A percentile compares a stretch with the other conserved stretches of the same genome.
Conservation (phyloP, 805 yeast genomes). For the Torulaspora maleeae region DNA sequence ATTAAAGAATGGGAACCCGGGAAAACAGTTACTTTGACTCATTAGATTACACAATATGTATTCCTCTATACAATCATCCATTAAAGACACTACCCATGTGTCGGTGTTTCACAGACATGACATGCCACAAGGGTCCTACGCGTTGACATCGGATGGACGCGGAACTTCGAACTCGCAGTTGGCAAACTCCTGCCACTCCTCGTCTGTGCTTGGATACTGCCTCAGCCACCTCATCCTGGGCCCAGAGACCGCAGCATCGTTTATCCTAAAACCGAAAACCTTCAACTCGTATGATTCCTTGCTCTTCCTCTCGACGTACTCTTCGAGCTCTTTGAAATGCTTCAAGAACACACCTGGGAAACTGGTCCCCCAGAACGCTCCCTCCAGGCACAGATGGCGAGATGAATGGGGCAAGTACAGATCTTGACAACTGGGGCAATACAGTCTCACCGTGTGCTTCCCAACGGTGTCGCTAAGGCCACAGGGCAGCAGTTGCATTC, state of each 20-base stretch:
- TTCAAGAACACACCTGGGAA: constrained; percentile 90
- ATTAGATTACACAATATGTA: constrained; percentile 33
- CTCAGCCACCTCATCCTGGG: constrained; percentile 97
- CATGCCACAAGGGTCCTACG: neutral
- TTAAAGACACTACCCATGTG: constrained; percentile 2
- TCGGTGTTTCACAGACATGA: neutral
- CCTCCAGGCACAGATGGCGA: constrained; percentile 85
- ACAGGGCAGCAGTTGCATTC: constrained; percentile 84
- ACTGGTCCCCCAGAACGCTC: constrained; percentile 94
- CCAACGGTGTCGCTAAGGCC: constrained; percentile 92
- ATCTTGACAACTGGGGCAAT: constrained; percentile 93
- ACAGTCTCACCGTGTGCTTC: constrained; percentile 82
- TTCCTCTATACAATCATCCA: constrained; percentile 5
- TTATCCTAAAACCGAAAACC: constrained; percentile 81
- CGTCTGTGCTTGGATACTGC: constrained; percentile 59
- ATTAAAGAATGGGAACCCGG: constrained; percentile 77
- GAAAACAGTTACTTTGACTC: constrained; percentile 59
- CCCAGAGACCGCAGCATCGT: constrained; percentile 71
- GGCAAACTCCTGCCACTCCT: constrained; percentile 58
- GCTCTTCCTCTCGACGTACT: constrained; percentile 59
- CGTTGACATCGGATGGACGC: constrained; percentile 16
- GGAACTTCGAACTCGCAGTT: constrained; percentile 62
- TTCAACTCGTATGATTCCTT: constrained; percentile 57
- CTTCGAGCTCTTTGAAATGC: constrained; percentile 85
- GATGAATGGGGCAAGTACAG: constrained; percentile 82